Evolutionary conservation across 2,329 filamentous ascomycete genomes (phyloP).

Genomic region (Scedosporium dehoogii): DNA sequence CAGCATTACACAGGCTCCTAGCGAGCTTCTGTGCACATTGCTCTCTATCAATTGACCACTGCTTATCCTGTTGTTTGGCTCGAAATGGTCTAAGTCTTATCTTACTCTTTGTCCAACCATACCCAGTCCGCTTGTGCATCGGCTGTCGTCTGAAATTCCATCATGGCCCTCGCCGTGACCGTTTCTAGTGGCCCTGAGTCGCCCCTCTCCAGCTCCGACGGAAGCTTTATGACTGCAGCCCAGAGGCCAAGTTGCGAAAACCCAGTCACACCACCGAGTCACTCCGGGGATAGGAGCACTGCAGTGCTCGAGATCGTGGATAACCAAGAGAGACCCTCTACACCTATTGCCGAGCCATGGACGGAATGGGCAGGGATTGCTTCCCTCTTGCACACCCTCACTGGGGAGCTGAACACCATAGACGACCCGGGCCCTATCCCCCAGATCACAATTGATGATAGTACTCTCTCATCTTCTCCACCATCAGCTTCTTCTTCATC

Average conservation of each 20-base stretch:
- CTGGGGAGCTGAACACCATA: background rate
- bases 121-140: background rate
- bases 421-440: constrained; percentile 12
- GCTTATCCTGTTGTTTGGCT: background rate
- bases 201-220: background rate
- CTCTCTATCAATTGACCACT: background rate
- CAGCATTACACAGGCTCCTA: background rate
- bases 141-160: background rate
- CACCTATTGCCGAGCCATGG: background rate
- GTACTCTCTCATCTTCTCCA: constrained; percentile 8
- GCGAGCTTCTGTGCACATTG: background rate
- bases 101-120: background rate
- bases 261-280: background rate
- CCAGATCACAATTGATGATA: constrained; percentile 17
- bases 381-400: background rate
- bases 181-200: background rate
- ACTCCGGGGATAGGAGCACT: background rate
- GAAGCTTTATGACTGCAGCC: constrained; percentile 4
- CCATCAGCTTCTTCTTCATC: constrained; percentile 9
- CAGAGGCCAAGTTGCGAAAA: background rate
- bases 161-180: background rate
- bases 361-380: background rate
- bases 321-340: background rate
- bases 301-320: background rate
- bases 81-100: background rate